Percentiles rank a stretch among this genome's conserved stretches.
Conservation (phyloP, 805 yeast species). For the Candida nitratophila region DNA sequence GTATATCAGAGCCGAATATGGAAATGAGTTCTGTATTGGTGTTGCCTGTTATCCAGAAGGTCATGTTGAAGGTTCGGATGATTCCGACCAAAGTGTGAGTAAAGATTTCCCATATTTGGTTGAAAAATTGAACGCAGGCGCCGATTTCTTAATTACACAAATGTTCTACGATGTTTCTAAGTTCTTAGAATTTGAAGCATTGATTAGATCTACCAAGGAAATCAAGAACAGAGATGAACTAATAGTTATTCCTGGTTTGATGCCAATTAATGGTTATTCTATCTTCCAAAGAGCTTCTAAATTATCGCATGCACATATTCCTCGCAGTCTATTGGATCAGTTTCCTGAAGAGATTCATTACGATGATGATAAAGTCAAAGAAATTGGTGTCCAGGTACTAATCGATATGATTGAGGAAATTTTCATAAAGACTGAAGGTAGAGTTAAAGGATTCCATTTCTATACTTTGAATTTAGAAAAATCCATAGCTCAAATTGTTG, state of each 20-base stretch:
- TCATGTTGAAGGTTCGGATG: constrained; percentile 81
- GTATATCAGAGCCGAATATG: constrained; percentile 65
- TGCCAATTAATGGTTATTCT: constrained; percentile 84
- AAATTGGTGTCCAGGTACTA: constrained; percentile 72
- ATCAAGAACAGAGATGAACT: constrained; percentile 33
- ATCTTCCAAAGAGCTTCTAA: constrained; percentile 85
- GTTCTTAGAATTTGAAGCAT: constrained; percentile 57
- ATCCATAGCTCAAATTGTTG: constrained; percentile 80
- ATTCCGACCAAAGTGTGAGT: constrained; percentile 51
- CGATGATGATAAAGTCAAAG: constrained; percentile 77
- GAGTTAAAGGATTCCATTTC: constrained; percentile 82
- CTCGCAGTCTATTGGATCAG: constrained; percentile 40
- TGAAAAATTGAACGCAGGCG: constrained; percentile 90
- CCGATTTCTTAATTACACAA: constrained; percentile 89
- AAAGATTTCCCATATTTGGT: constrained; percentile 73
- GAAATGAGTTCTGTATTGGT: constrained; percentile 84
- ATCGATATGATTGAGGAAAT: constrained; percentile 56
- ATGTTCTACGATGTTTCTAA: constrained; percentile 82
- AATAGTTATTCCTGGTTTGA: constrained; percentile 76
- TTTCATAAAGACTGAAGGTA: constrained; percentile 42
- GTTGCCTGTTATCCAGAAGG: constrained; percentile 99
- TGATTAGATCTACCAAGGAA: constrained; percentile 33
- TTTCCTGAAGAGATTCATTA: constrained; percentile 52
- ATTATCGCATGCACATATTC: constrained; percentile 80
- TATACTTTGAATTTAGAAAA: constrained; percentile 90